These are phyloP conservation scores for Furcasterigmium sp. DNA, from an alignment of 2,329 filamentous ascomycete species.

Conservation along the genomic window DNA sequence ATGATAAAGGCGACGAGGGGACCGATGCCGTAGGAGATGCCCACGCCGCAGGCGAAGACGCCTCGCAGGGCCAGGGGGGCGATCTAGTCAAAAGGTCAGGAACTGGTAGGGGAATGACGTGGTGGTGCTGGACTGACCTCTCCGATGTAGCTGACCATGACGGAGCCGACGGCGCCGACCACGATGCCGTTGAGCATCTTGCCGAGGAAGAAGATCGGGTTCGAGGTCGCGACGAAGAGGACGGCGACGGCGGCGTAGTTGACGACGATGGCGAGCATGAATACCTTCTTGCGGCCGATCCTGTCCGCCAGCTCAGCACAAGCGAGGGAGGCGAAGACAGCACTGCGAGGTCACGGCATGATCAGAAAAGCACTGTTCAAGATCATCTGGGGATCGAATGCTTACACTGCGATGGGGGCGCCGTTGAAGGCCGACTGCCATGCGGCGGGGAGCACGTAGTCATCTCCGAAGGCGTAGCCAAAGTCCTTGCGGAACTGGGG, in stretches of 20 bases:
- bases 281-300: slow-evolving; percentile 23
- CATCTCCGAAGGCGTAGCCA: slow-evolving; percentile 24
- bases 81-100: slow-evolving; percentile 19
- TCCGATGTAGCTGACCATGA: slow-evolving; percentile 23
- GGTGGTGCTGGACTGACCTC: slow-evolving; percentile 23
- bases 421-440: slow-evolving; percentile 39
- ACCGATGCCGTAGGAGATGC: slow-evolving; percentile 23
- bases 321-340: slow-evolving; percentile 22
- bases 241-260: slow-evolving; percentile 31
- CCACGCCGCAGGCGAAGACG: slow-evolving; percentile 20
- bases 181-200: slow-evolving; percentile 37
- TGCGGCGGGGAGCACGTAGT: slow-evolving; percentile 30
- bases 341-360: too few species aligned
- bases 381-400: background rate
- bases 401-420: slow-evolving; percentile 29
- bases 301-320: slow-evolving; percentile 25
- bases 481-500: slow-evolving; percentile 38
- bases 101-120: slow-evolving; percentile 19
- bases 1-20: slow-evolving; percentile 24
- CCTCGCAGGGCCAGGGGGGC: slow-evolving; percentile 21
- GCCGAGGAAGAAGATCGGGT: slow-evolving; percentile 33
- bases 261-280: slow-evolving; percentile 27
- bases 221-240: slow-evolving; percentile 33
- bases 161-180: slow-evolving; percentile 18
- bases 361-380: background rate